A percentile compares a stretch with the other conserved stretches of the same genome.
phyloP scores from a whole-genome alignment of 2,329 filamentous ascomycete genomes.

The Penicillium nordicum region DNA sequence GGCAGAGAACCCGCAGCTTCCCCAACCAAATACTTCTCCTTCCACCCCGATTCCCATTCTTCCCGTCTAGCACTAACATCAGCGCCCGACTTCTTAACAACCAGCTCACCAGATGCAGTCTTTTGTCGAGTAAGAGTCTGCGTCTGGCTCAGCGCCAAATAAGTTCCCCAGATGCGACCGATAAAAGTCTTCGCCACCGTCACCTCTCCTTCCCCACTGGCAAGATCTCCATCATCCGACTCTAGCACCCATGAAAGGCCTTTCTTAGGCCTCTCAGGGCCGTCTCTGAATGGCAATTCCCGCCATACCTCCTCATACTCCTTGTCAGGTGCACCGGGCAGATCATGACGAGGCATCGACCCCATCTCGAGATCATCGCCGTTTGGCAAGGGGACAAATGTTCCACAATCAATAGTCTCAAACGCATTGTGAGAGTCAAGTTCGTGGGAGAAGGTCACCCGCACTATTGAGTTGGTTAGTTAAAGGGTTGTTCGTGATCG shows the following conservation, averaged over 20 bases:
- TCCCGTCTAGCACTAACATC: constrained; percentile 31
- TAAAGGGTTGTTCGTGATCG: background rate
- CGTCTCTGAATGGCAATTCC: constrained; percentile 39
- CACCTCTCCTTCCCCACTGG: constrained; percentile 14
- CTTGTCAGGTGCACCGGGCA: constrained; percentile 29
- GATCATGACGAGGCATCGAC: constrained; percentile 38
- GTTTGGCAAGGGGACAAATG: constrained; percentile 38
- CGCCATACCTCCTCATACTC: constrained; percentile 67
- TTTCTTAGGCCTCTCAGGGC: constrained; percentile 25
- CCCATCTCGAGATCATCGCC: constrained; percentile 42
- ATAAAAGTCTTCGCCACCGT: constrained; percentile 29
- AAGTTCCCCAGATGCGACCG: constrained; percentile 31
- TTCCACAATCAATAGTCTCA: constrained; percentile 35
- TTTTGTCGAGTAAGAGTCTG: constrained; percentile 17
- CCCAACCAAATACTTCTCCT: constrained; percentile 20
- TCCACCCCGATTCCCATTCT: constrained; percentile 24
- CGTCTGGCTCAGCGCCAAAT: constrained; percentile 28
- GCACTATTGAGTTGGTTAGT: constrained; percentile 19
- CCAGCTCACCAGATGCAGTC: constrained; percentile 10
- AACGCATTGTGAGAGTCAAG: constrained; percentile 39
- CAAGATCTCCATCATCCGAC: constrained; percentile 14
- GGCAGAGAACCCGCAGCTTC: constrained; percentile 14
- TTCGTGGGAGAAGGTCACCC: constrained; percentile 39
- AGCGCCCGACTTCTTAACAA: constrained; percentile 20
- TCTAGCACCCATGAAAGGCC: constrained; percentile 34